These are phyloP conservation scores for Debaryomyces maramus DNA, from an alignment of 805 yeast species.

Conservation along the genomic window DNA sequence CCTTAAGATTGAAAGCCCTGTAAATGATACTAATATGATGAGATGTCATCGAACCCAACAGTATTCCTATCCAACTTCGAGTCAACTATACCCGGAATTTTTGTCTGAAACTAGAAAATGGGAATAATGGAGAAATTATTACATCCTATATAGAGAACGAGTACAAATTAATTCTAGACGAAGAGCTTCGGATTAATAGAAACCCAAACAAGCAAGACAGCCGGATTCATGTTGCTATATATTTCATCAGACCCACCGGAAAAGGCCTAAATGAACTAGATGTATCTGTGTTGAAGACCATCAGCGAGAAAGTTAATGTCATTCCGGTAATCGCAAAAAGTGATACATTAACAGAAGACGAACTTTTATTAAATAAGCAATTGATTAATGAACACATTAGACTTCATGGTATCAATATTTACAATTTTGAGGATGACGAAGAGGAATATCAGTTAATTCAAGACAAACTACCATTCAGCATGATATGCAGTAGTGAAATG, in stretches of 20 bases:
- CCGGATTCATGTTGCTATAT: slow-evolving; percentile 78
- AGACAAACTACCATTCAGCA: slow-evolving; percentile 18
- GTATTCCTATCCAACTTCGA: slow-evolving; percentile 20
- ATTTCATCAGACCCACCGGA: slow-evolving; percentile 72
- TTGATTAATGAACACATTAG: slow-evolving; percentile 51
- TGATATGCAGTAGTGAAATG: slow-evolving; percentile 13
- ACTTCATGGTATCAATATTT: slow-evolving; percentile 51
- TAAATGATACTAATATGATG: slow-evolving; percentile 5
- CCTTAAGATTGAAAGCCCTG: background rate
- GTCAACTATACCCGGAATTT: slow-evolving; percentile 24
- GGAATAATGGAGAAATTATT: slow-evolving; percentile 25
- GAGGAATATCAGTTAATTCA: slow-evolving; percentile 17
- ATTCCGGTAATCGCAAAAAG: slow-evolving; percentile 83
- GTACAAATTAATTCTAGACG: slow-evolving; percentile 68
- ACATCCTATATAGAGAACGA: slow-evolving; percentile 78
- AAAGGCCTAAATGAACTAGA: slow-evolving; percentile 66
- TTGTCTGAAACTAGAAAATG: slow-evolving; percentile 24
- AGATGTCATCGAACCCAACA: slow-evolving; percentile 9
- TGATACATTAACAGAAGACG: slow-evolving; percentile 65
- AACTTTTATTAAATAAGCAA: slow-evolving; percentile 53
- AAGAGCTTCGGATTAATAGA: slow-evolving; percentile 40
- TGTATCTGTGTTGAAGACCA: slow-evolving; percentile 67
- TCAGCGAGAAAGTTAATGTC: slow-evolving; percentile 71
- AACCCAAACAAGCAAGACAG: slow-evolving; percentile 46
- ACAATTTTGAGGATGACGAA: slow-evolving; percentile 23